Evolutionary conservation across 164 flowering plant genomes (phyloP).

Genomic region (Hamamelis virginiana): DNA sequence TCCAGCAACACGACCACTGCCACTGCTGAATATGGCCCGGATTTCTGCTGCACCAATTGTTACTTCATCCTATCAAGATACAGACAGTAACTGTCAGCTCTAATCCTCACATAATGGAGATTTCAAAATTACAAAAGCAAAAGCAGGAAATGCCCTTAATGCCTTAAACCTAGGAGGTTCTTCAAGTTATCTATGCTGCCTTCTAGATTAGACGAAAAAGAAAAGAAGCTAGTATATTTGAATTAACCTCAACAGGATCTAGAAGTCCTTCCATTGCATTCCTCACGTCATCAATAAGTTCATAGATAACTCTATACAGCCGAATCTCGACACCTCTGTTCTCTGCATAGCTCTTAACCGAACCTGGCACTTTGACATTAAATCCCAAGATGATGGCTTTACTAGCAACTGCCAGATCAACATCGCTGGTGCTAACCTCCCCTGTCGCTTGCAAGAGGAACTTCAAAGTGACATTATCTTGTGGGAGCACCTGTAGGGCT

Average conservation of each 20-base stretch:
- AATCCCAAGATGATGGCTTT: slow-evolving; percentile 84
- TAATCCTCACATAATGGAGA: neutral
- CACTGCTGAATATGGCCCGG: slow-evolving; percentile 80
- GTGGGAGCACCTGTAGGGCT: slow-evolving; percentile 90
- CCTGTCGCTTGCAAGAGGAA: slow-evolving; percentile 88
- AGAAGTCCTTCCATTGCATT: slow-evolving; percentile 95
- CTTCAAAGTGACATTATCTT: slow-evolving; percentile 77
- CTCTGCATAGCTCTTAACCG: slow-evolving; percentile 77
- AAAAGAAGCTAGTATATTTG: neutral
- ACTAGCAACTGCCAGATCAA: slow-evolving; percentile 84
- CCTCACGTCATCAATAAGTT: slow-evolving; percentile 83
- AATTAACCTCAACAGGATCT: slow-evolving; percentile 73
- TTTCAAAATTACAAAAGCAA: neutral
- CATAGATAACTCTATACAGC: slow-evolving; percentile 81
- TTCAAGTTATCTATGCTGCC: neutral
- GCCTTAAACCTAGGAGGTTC: neutral
- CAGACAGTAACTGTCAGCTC: slow-evolving; percentile 8
- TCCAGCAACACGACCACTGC: slow-evolving; percentile 95
- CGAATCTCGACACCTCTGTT: slow-evolving; percentile 75
- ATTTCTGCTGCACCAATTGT: slow-evolving; percentile 83
- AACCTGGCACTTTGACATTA: slow-evolving; percentile 77
- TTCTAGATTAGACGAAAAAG: neutral
- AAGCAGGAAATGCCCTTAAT: neutral
- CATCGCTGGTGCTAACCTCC: slow-evolving; percentile 78
- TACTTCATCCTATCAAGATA: slow-evolving; percentile 61